A percentile compares a stretch with the other conserved stretches of the same genome.
Conservation (phyloP, 1,139 yeast genomes). For the Wickerhamiella pararugosa region DNA sequence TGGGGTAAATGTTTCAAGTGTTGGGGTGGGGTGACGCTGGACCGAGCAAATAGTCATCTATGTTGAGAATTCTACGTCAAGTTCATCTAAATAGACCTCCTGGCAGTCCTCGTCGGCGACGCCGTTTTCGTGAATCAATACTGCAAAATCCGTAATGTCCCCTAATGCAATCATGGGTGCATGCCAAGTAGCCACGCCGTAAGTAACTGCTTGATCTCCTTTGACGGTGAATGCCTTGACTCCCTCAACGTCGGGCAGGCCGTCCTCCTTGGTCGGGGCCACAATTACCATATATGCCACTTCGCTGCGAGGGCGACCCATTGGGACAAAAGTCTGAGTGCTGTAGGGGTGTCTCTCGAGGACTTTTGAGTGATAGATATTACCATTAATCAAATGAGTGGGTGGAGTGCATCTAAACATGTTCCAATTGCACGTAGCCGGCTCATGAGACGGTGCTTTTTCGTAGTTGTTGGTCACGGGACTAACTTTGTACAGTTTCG, state of each 20-base stretch:
- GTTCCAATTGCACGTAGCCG: slow-evolving; percentile 58
- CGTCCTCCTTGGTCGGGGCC: slow-evolving; percentile 34
- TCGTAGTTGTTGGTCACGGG: slow-evolving; percentile 42
- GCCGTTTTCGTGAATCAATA: slow-evolving; percentile 70
- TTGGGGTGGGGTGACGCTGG: too few species aligned
- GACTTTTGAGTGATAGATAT: slow-evolving; percentile 44
- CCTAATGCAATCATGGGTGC: slow-evolving; percentile 79
- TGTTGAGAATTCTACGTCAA: slow-evolving; percentile 10
- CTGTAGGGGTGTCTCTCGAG: slow-evolving; percentile 81
- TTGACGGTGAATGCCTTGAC: slow-evolving; percentile 59
- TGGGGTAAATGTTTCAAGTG: too few species aligned
- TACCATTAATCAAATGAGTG: slow-evolving; percentile 33
- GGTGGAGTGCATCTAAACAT: slow-evolving; percentile 75
- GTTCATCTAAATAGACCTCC: slow-evolving; percentile 59
- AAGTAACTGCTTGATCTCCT: slow-evolving; percentile 82
- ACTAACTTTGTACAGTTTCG: slow-evolving; percentile 58
- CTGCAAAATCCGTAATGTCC: slow-evolving; percentile 58
- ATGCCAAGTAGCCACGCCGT: slow-evolving; percentile 72
- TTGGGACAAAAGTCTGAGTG: slow-evolving; percentile 83
- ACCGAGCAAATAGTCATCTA: too few species aligned
- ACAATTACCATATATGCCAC: slow-evolving; percentile 66
- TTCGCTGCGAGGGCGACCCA: slow-evolving; percentile 45
- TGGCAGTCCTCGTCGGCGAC: slow-evolving; percentile 69
- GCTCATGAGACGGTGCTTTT: slow-evolving; percentile 14
- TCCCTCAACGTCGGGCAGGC: slow-evolving; percentile 45